Evolutionary conservation across 257 asterid species (phyloP), one percentile per base, ranked within the genome.

Genomic region (Gentiana macrophylla): DNA sequence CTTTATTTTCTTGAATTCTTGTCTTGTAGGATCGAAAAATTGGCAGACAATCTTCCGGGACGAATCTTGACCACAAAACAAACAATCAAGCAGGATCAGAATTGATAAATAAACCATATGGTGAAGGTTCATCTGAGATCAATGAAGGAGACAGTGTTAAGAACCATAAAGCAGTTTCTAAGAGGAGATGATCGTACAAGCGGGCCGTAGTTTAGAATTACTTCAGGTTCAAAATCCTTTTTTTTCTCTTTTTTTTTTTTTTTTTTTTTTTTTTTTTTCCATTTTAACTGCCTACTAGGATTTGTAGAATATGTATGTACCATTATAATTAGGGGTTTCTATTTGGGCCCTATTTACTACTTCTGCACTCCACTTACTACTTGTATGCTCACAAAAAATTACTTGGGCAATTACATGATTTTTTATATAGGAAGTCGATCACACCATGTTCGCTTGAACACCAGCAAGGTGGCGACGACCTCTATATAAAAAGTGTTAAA

Each of bases 21-120:
- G 7, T 13, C 63, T 15, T 15, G 24, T 69, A 89, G 97, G 95
- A 89, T 56, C 77, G 79, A 7, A 72, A 74, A 66, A 38, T 70
- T 57, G 85, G 62, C 33, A 72, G 72, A 11, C 81, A 67, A 65
- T 50, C 89, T 24, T 68, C 87, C 47, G 60, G 70, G 55, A 77
- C 84, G 33, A 71, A 50, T 56, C 75, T 70, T 37, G 71, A 76
- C 53, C 35, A 56, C 69, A 69, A 58, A 48, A 79, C 78, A 61
- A 74, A 74, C 62, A 70, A 57, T 13, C 65, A 53, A 56, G 55
- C 59, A 11, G 75, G 69, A 24, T 77, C 74, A 65, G 67, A 72
- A 50, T 24, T 62, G 52, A 71, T 56, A 15, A 60, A 55, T 35
- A 75, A 77, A 69, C 84, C 61, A 60, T 52, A 52, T 55, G 55